Evolutionary conservation across 1,284 basidiomycete genomes (phyloP), one percentile per base, ranked within the genome.

Genomic region (Earliella scabrosa): DNA sequence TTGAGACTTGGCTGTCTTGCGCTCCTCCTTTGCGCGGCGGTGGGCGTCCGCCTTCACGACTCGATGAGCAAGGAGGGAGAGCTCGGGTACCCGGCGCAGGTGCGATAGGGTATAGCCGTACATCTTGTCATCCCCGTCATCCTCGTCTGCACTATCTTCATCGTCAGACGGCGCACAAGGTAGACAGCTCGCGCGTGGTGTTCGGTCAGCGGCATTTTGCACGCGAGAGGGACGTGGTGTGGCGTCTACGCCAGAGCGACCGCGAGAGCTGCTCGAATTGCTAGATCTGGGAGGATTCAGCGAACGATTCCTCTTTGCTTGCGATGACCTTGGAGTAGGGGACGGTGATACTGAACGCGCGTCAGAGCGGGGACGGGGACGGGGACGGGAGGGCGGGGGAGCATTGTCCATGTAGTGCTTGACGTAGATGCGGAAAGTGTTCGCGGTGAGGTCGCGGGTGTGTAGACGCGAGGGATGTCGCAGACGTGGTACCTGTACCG

Each of bases 351-450:
- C 38, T 3, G 63, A 63, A 14, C 63, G 60, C 39, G 53, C 18
- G 27, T 11, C 24, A 23, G 45, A 45, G 24, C 43, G 34, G 6
- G 29, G 13, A 4, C 31, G 21, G 11, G n/a, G n/a, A n/a, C 31
- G 45, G 20, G n/a, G 29, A 11, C 35, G 52, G 2, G 47, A 36
- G 1, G 56, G 59, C 11, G 60, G 59, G 0, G 68, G 65, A 0
- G 66, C 67, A 43, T 84, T 77, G 64, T 88, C 84, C 84, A 92
- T 87, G 68, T 84, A 91, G 59, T 91, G 85, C 61, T 88, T 90
- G 57, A 92, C 63, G 64, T 92, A 90, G 39, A 89, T 80, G 11
- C 86, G 79, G 68, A 92, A 90, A 0, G 83, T 86, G 55, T 85
- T 85, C 6, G 75, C 77, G 1, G 82, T 90, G 34, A 92, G 79